Base-by-base conservation (phyloP, 1,139 yeast genomes). In the Magnusiomyces sp. region DNA sequence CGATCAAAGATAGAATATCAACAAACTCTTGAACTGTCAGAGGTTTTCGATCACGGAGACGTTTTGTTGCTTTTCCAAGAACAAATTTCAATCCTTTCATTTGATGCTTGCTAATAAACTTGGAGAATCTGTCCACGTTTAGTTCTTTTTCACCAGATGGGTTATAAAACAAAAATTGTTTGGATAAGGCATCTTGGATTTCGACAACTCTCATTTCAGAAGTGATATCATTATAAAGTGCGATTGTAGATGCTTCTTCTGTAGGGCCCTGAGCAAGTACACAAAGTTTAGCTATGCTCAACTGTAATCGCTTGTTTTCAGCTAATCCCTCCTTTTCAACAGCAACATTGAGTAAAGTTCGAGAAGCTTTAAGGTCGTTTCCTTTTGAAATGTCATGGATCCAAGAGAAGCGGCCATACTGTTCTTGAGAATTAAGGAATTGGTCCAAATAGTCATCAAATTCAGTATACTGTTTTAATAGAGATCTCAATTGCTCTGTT, bases 331-430 rank as follows among this genome's bases (percentile, higher is more conserved):
- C 73, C 6, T 79, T 72, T 4, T 63, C 56, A n/a, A 53, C 47
- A 10, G 55, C 56, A 4, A 52, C 55, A 23, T 49, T 52, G 5
- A 53, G 39, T 27, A 87, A 67, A 0, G 74, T 70, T 7, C 64
- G 59, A 1, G 83, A 71, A 0, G 90, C 92, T 2, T 64, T 60
- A 2, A 53, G 55, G 60, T 74, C 83, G 4, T 80, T 71, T 2
- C 68, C 71, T 55, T 75, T 78, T 38, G 77, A 62, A 17, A 87
- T 64, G 51, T 83, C 77, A 52, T 79, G 74, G 38, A 88, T 81
- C 97, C 97, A 89, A 0, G 89, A 75, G 44, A 87, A 74, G 42
- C 74, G 69, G 2, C 79, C 76, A 47, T 80, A 77, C 52, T 74
- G 71, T 11, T 32, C 17, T 5, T 71, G 63, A 39, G 74, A 71